phyloP scores from a whole-genome alignment of 176 grass and related monocot genomes.

The Chrysopogon serrulatus region DNA sequence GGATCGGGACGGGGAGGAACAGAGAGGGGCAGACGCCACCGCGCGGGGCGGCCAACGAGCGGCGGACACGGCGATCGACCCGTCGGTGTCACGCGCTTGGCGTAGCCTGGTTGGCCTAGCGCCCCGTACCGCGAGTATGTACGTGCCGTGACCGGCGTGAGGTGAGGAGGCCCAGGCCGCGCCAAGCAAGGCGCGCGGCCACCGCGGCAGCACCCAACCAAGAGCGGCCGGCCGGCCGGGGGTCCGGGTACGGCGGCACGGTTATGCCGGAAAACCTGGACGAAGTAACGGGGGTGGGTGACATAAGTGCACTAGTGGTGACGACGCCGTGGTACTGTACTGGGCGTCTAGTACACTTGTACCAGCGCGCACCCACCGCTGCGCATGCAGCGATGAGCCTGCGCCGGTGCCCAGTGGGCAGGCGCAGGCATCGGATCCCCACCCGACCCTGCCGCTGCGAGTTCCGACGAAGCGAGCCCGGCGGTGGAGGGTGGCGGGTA shows the following conservation, averaged over 20 bases:
- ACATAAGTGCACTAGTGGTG: background rate
- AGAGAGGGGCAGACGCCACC: background rate
- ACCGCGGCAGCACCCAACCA: no score
- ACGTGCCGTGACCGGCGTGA: background rate
- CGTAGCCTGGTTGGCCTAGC: no score
- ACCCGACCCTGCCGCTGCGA: background rate
- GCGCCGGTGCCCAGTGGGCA: no score
- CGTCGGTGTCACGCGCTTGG: background rate
- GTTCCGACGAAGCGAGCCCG: constrained; percentile 1
- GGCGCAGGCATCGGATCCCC: constrained; percentile 8
- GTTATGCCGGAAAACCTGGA: background rate
- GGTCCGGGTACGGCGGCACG: background rate
- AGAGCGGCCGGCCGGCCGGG: no score
- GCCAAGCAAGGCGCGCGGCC: background rate
- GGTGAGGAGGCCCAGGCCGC: background rate
- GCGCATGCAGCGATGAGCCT: background rate
- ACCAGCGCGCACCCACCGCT: background rate
- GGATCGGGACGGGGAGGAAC: background rate
- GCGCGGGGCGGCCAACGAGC: background rate
- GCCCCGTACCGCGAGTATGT: no score
- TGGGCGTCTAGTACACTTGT: no score
- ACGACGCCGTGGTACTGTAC: background rate
- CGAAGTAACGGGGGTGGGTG: background rate
- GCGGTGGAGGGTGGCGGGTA: background rate
- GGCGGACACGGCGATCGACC: background rate